phyloP scores from a whole-genome alignment of 345 rosid species.

The Eucalyptus tenuipes region DNA sequence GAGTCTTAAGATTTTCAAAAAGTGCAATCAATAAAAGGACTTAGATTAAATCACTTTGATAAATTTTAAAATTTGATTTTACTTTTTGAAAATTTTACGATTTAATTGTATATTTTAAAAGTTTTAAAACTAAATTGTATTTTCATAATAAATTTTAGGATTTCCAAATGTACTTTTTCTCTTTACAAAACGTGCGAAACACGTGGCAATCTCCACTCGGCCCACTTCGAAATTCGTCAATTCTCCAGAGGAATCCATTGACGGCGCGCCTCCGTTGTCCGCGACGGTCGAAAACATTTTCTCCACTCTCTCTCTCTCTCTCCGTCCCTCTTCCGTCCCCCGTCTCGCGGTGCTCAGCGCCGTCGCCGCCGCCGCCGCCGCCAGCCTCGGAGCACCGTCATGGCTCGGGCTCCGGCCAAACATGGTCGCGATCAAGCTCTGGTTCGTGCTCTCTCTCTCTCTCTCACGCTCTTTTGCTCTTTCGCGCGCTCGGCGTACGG shows the following conservation, averaged over 20 bases:
- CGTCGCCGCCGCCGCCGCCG: not conserved
- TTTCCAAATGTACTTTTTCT: too few species aligned
- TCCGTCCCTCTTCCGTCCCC: not conserved
- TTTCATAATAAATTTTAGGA: rapidly evolving
- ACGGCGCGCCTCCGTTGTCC: not conserved
- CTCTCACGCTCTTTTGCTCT: not conserved
- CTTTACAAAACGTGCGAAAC: not conserved
- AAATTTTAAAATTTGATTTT: rapidly evolving
- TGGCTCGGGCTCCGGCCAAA: constrained; percentile 38
- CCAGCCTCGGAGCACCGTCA: not conserved
- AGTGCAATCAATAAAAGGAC: rapidly evolving
- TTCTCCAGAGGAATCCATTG: not conserved
- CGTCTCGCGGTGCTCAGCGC: not conserved
- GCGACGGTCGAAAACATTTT: not conserved
- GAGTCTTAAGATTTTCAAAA: rapidly evolving
- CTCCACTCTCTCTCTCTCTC: too few species aligned
- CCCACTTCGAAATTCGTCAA: not conserved
- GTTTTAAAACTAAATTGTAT: rapidly evolving
- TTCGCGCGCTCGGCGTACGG: not conserved
- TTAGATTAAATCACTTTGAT: too few species aligned
- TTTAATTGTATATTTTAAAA: too few species aligned
- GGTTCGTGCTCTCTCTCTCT: constrained; percentile 13
- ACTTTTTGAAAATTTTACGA: rapidly evolving
- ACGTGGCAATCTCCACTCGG: not conserved
- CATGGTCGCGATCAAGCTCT: constrained; percentile 56